Percentiles rank a stretch among this genome's conserved stretches.
Conservation (phyloP, 2,329 filamentous ascomycete genomes). For the Trichophaea hybrida region DNA sequence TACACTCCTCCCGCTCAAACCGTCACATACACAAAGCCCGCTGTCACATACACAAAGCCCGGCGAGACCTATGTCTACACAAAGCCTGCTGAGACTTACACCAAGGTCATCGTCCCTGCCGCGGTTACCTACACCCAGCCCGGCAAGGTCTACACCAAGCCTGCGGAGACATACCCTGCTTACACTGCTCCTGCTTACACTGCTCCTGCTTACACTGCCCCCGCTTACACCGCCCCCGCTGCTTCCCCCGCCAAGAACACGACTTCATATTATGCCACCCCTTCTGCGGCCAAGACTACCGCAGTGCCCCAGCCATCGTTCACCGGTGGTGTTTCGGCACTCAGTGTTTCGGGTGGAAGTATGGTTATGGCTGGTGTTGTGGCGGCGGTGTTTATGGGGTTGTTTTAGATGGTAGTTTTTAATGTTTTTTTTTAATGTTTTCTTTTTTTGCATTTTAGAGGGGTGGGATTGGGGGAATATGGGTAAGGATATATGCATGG, state of each 20-base stretch:
- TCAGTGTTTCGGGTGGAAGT: too few species aligned
- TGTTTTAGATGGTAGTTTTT: too few species aligned
- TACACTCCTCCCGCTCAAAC: conserved; percentile 34
- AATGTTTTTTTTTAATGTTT: too few species aligned
- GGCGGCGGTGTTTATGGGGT: too few species aligned
- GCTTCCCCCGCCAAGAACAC: background rate
- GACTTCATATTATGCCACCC: background rate
- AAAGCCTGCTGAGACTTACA: conserved; percentile 30
- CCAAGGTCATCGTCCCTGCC: background rate
- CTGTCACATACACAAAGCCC: conserved; percentile 24
- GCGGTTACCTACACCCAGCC: conserved; percentile 3
- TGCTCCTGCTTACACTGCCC: background rate
- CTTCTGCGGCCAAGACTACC: too few species aligned
- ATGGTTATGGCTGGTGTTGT: too few species aligned
- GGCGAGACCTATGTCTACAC: conserved; percentile 34
- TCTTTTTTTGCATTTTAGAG: too few species aligned
- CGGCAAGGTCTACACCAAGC: conserved; percentile 4
- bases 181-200: background rate
- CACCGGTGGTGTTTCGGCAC: too few species aligned
- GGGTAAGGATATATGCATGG: too few species aligned
- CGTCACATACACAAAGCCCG: conserved; percentile 36
- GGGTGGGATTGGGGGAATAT: too few species aligned
- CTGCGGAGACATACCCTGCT: background rate
- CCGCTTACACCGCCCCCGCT: background rate
- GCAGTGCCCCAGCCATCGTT: too few species aligned